Percentiles rank a stretch among this genome's conserved stretches.
phyloP scores from a whole-genome alignment of 495 filamentous ascomycete species.

The Penicillium fimorum region DNA sequence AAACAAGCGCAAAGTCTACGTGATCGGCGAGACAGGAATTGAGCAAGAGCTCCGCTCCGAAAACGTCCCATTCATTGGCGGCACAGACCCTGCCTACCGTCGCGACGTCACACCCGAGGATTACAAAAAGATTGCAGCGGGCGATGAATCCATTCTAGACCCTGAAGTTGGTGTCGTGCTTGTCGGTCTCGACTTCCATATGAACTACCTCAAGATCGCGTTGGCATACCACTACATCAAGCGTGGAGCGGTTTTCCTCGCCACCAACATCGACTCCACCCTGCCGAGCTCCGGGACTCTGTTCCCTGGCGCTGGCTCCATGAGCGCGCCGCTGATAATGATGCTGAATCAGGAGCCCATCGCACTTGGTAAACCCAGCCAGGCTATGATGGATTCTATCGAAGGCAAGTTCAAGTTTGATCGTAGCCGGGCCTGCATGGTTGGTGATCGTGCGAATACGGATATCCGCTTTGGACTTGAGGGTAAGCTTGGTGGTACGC shows the following conservation, averaged over 20 bases:
- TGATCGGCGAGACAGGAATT: slow-evolving; percentile 87
- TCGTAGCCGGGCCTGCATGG: slow-evolving; percentile 84
- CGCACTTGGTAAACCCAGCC: slow-evolving; percentile 87
- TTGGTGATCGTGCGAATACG: slow-evolving; percentile 90
- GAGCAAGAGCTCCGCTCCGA: slow-evolving; percentile 81
- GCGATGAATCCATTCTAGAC: slow-evolving; percentile 65
- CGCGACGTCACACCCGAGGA: slow-evolving; percentile 76
- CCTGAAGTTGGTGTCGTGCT: slow-evolving; percentile 88
- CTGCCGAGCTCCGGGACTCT: slow-evolving; percentile 75
- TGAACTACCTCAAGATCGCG: slow-evolving; percentile 90
- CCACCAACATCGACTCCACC: slow-evolving; percentile 88
- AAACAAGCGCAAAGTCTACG: slow-evolving; percentile 87
- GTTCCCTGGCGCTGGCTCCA: slow-evolving; percentile 88
- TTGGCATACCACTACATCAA: slow-evolving; percentile 82
- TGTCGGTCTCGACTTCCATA: slow-evolving; percentile 83
- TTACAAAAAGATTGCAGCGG: slow-evolving; percentile 71
- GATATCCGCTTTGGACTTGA: slow-evolving; percentile 96
- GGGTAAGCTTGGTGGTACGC: slow-evolving; percentile 83
- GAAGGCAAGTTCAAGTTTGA: slow-evolving; percentile 94
- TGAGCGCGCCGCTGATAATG: slow-evolving; percentile 73
- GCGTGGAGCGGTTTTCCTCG: slow-evolving; percentile 82
- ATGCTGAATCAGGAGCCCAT: slow-evolving; percentile 69
- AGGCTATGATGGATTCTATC: slow-evolving; percentile 99
- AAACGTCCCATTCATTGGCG: slow-evolving; percentile 77
- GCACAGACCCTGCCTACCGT: slow-evolving; percentile 77